Base-by-base conservation (phyloP, 2,329 filamentous ascomycete species). In the Talaromyces sp. region DNA sequence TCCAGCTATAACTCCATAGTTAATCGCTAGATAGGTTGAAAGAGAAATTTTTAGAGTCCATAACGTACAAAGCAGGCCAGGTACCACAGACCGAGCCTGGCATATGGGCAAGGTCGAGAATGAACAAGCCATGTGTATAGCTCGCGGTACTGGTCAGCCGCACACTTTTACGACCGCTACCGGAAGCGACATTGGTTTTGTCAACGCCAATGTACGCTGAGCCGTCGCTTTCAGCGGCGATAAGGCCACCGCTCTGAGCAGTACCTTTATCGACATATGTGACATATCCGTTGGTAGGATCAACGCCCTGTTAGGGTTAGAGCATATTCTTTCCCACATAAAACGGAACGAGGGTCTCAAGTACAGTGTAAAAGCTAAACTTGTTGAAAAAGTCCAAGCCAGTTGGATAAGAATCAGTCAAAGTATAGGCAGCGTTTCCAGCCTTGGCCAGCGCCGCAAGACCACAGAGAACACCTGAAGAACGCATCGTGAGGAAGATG, bases 81-180 rank as follows among this genome's bases (percentile, higher is more conserved):
- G 75, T 79, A 43, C 77, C 81, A 61, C 81, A 83, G 51, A 75
- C 72, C 43, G 72, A 73, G 7, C 74, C 74, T 3, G 79, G 79
- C 73, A 80, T 78, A 64, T 81, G 79, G 4, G 69, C 68, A 58
- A 81, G 74, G 60, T 81, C 79, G 35, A 76, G 72, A 56, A 81
- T 73, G 56, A 80, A 75, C 17, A 81, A 67, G 2, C 77, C 79
- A 51, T 79, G 68, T 38, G 77, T 75, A 61, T 76, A 81, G 56
- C 72, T 72, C 57, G 77, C 72, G 53, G 75, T 77, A 58, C 71
- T 77, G 26, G 74, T 71, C 31, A 81, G 75, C 7, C 79, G 77
- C 32, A 80, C 75, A 48, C 74, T 77, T 21, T 74, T 71, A 27
- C 79, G 75, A 29, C 76, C 76, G 12, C 68, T 64, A 17, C 72